Percentiles rank a stretch among this genome's conserved stretches.
Evolutionary conservation across 495 filamentous ascomycete species (phyloP).

Genomic region (Xanthoparmelia taractica): DNA sequence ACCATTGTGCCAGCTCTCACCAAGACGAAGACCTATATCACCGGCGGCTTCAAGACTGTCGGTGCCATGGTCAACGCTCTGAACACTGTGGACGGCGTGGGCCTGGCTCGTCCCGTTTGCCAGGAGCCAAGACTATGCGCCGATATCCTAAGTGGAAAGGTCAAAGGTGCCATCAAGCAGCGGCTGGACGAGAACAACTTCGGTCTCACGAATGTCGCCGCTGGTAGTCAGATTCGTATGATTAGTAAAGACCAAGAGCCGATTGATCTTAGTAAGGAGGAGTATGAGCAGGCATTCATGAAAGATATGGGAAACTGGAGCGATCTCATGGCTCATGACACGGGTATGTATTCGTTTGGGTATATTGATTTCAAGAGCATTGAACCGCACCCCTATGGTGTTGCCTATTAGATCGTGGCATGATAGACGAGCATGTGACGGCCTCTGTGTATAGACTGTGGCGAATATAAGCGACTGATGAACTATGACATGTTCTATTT

Average conservation of each 20-base stretch:
- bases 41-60: slow-evolving; percentile 54
- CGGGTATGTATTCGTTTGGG: slow-evolving; percentile 31
- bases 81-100: slow-evolving; percentile 50
- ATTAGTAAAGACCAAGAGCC: slow-evolving; percentile 48
- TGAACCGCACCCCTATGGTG: slow-evolving; percentile 30
- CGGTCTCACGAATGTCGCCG: slow-evolving; percentile 37
- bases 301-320: slow-evolving; percentile 37
- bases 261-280: slow-evolving; percentile 41
- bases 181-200: slow-evolving; percentile 42
- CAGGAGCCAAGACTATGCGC: slow-evolving; percentile 45
- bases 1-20: slow-evolving; percentile 46
- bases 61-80: slow-evolving; percentile 55
- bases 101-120: slow-evolving; percentile 45
- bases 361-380: slow-evolving; percentile 36
- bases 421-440: not conserved
- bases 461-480: not conserved
- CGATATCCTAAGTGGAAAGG: slow-evolving; percentile 42
- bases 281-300: slow-evolving; percentile 36
- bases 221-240: slow-evolving; percentile 46
- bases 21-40: slow-evolving; percentile 51
- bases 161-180: slow-evolving; percentile 40
- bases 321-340: slow-evolving; percentile 33
- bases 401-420: slow-evolving; percentile 18
- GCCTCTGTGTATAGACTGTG: not conserved
- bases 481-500: not conserved